These are phyloP conservation scores for Hericium coralloides DNA, from an alignment of 768 basidiomycete species.

Conservation along the genomic window DNA sequence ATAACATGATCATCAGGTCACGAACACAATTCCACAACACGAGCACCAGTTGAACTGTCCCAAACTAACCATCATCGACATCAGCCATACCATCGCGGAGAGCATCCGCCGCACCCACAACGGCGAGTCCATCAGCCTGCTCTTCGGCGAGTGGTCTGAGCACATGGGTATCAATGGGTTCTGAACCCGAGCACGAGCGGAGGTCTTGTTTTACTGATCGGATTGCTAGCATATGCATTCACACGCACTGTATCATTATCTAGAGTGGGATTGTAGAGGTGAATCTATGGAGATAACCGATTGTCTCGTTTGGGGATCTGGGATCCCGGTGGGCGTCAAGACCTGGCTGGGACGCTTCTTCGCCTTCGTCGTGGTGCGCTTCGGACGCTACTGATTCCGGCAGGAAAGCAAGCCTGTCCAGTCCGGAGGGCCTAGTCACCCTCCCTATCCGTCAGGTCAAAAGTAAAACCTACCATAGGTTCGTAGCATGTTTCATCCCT, in stretches of 20 bases:
- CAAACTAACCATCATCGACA: conserved; percentile 85
- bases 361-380: no score
- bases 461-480: no score
- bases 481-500: no score
- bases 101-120: conserved; percentile 93
- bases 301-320: no score
- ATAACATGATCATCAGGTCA: conserved; percentile 46
- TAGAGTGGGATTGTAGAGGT: neutral
- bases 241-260: neutral
- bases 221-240: neutral
- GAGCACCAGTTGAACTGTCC: conserved; percentile 51
- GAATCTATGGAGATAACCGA: no score
- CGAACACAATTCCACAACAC: conserved; percentile 88
- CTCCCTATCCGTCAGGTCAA: no score
- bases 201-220: neutral
- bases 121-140: conserved; percentile 82
- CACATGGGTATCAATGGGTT: conserved; percentile 20
- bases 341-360: no score
- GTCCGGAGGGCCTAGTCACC: no score
- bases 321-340: no score
- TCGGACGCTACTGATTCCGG: no score
- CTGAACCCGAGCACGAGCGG: neutral
- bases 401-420: no score
- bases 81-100: conserved; percentile 89
- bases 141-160: conserved; percentile 81